Evolutionary conservation across 441 rosid species (phyloP), one percentile per base, ranked within the genome.

Genomic region (Rhodomyrtus psidioides): DNA sequence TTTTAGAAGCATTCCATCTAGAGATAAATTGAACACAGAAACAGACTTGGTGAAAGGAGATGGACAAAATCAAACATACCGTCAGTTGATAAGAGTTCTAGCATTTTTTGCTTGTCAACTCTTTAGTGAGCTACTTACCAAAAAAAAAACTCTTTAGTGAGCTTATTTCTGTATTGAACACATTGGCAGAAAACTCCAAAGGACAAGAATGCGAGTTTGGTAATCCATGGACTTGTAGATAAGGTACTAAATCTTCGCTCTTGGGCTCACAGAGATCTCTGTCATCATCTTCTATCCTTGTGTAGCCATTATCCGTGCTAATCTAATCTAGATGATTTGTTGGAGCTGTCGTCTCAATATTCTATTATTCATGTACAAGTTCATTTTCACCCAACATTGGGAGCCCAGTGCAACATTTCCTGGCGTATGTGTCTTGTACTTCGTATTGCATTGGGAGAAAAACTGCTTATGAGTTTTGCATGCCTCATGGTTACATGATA

Each of bases 161-260:
- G 53, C 83, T 84, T 26, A 84, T 55, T 55, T 84, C 42, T 79
- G 54, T 74, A 54, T 53, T 89, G 23, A 82, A 84, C 53, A 26
- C 44, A 85, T 57, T 86, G 89, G 59, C 92, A 97, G 99, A 95
- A 94, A 96, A 97, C 99, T 84, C 98, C 99, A 2, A 97, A 97
- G 92, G 99, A 97, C 94, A 94, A 94, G 92, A 95, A 96, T 84
- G 99, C 99, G 84, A 91, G 92, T 88, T 88, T 97, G 92, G 97
- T 97, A 89, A 96, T 97, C 90, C 98, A 91, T 76, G 99, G 99
- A 23, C 84, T 96, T 86, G 98, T 92, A 85, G 99, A 97, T 88
- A 96, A 94, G 98, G 99, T 97, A 93, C 53, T 83, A 28, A 14
- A 27, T 84, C 46, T 85, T 75, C 56, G 7, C 74, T 87, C 56